phyloP scores from a whole-genome alignment of 2,329 filamentous ascomycete species.

The Tolypocladium endophyticum region DNA sequence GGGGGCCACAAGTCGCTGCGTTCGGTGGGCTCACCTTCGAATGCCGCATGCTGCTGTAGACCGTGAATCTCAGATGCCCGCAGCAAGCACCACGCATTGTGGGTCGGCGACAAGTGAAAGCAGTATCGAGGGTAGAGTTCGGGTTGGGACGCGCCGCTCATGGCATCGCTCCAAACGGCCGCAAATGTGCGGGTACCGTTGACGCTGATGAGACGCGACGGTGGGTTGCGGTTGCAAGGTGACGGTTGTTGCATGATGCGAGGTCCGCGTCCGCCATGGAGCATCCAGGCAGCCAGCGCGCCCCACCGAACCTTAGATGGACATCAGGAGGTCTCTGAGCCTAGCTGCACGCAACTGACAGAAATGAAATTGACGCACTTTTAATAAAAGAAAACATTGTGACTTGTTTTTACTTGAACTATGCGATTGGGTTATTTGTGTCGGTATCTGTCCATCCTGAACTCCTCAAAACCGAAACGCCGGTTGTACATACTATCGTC shows the following conservation, averaged over 20 bases:
- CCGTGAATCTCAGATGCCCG: conserved; percentile 37
- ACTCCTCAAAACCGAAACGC: neutral
- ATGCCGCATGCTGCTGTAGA: conserved; percentile 37
- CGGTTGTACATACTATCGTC: neutral
- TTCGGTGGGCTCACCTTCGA: conserved; percentile 33
- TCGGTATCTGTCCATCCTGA: neutral
- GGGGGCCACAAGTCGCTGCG: neutral
- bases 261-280: neutral
- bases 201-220: neutral
- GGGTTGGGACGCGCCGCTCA: conserved; percentile 30
- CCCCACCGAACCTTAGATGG: neutral
- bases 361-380: neutral
- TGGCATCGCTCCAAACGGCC: conserved; percentile 25
- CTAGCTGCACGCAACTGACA: neutral
- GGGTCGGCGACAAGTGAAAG: conserved; percentile 51
- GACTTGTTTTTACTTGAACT: neutral
- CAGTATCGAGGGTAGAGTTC: conserved; percentile 51
- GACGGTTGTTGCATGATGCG: neutral
- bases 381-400: neutral
- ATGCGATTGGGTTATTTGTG: neutral
- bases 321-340: neutral
- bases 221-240: neutral
- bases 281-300: neutral
- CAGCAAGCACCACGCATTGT: conserved; percentile 49
- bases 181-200: neutral